Conservation (phyloP, 139 green algal species). For the Closterium sp. region DNA sequence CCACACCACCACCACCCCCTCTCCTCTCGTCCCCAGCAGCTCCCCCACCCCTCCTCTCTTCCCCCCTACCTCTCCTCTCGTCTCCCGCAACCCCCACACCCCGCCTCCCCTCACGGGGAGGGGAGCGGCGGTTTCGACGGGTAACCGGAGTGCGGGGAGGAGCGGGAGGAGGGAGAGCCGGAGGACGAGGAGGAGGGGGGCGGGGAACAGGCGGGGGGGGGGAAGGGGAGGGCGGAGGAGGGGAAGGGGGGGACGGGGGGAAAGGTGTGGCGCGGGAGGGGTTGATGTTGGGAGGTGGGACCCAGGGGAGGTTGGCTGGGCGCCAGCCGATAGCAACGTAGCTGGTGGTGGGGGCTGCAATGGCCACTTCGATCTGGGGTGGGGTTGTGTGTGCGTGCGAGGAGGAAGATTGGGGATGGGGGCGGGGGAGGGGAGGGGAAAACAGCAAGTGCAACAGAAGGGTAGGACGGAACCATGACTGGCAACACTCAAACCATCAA, state of each 20-base stretch:
- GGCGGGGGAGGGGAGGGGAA: neutral
- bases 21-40: neutral
- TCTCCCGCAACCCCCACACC: neutral
- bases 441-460: constrained; percentile 8
- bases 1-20: neutral
- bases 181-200: neutral
- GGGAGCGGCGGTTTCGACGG: neutral
- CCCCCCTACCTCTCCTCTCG: neutral
- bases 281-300: constrained; percentile 9
- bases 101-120: neutral
- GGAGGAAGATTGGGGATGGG: neutral
- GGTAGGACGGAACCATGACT: neutral
- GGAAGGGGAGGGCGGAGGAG: constrained; percentile 5
- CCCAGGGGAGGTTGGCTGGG: constrained; percentile 4
- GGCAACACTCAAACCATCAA: too few relatives aligned
- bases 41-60: neutral
- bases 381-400: neutral
- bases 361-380: constrained; percentile 30
- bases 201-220: neutral
- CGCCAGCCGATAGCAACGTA: constrained; percentile 36
- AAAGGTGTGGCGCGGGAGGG: neutral
- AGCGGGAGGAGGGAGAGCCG: neutral
- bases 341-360: constrained; percentile 25
- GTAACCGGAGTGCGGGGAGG: neutral
- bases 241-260: neutral